phyloP scores from a whole-genome alignment of 2,329 filamentous ascomycete species.

The Phoma sp. region DNA sequence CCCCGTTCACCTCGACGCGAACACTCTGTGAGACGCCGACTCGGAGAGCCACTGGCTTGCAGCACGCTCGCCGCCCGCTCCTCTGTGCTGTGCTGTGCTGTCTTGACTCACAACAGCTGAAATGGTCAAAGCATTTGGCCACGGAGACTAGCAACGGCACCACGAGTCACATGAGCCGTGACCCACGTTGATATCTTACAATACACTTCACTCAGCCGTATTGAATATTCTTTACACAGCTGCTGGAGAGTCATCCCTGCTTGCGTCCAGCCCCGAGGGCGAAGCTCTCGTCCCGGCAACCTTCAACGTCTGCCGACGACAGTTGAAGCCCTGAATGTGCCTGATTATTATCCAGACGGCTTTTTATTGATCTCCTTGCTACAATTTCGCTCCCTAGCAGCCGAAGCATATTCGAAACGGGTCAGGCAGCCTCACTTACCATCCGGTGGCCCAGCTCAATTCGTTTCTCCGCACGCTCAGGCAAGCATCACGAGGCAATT shows the following conservation, averaged over 20 bases:
- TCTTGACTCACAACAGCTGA: conserved; percentile 4
- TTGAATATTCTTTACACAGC: conserved; percentile 11
- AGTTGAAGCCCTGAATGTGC: background rate
- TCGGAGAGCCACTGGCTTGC: background rate
- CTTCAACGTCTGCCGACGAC: conserved; percentile 2
- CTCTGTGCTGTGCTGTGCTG: conserved; percentile 13
- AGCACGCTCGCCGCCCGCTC: conserved; percentile 6
- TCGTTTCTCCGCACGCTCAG: conserved; percentile 19
- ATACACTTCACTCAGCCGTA: conserved; percentile 39
- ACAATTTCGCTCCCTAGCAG: background rate
- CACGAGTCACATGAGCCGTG: conserved; percentile 6
- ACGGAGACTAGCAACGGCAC: conserved; percentile 4
- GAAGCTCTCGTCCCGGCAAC: conserved; percentile 1
- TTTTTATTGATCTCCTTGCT: background rate
- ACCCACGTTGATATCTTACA: conserved; percentile 15
- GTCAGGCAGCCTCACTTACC: conserved; percentile 15
- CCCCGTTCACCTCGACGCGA: background rate
- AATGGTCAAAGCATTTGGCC: background rate
- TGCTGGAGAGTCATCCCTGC: conserved; percentile 19
- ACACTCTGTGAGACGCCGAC: background rate
- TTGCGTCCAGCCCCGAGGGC: conserved; percentile 20
- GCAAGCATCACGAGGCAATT: conserved; percentile 35
- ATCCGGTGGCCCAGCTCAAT: conserved; percentile 2
- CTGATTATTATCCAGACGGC: background rate
- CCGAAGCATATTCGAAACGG: conserved; percentile 3